Evolutionary conservation across 1,139 yeast genomes (phyloP).

Genomic region (Geotrichum histeridarum): DNA sequence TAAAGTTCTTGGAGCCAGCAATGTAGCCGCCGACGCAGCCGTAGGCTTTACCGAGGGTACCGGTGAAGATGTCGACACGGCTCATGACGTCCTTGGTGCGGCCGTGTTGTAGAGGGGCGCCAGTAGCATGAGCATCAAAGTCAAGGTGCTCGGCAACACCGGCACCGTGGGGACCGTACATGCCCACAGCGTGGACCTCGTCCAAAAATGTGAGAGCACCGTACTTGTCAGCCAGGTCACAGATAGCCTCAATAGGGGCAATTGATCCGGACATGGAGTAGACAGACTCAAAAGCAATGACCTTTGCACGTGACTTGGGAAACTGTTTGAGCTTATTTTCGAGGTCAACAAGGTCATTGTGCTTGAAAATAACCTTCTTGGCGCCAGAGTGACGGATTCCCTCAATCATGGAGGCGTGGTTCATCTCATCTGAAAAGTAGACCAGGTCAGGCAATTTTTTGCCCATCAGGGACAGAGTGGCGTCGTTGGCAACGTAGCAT

Average conservation of each 20-base stretch:
- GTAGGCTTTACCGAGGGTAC: conserved; percentile 94
- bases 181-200: conserved; percentile 98
- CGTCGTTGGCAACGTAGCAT: conserved; percentile 95
- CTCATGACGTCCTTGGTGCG: conserved; percentile 58
- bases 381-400: conserved; percentile 92
- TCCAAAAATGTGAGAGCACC: conserved; percentile 96
- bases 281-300: conserved; percentile 94
- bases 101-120: conserved; percentile 43
- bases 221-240: conserved; percentile 94
- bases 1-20: conserved; percentile 76
- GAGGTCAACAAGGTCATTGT: conserved; percentile 78
- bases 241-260: conserved; percentile 85
- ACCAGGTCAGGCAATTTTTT: conserved; percentile 85
- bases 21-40: conserved; percentile 98
- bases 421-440: conserved; percentile 84
- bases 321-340: conserved; percentile 70
- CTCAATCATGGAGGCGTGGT: conserved; percentile 96
- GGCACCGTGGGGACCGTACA: conserved; percentile 99
- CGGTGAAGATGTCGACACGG: conserved; percentile 92
- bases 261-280: conserved; percentile 98
- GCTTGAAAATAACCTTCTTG: conserved; percentile 83
- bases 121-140: conserved; percentile 71
- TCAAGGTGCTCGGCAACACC: conserved; percentile 98
- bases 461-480: conserved; percentile 87
- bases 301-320: conserved; percentile 81